Evolutionary conservation across 179 eudicot species (phyloP).

Genomic region (Gypsophila paniculata): DNA sequence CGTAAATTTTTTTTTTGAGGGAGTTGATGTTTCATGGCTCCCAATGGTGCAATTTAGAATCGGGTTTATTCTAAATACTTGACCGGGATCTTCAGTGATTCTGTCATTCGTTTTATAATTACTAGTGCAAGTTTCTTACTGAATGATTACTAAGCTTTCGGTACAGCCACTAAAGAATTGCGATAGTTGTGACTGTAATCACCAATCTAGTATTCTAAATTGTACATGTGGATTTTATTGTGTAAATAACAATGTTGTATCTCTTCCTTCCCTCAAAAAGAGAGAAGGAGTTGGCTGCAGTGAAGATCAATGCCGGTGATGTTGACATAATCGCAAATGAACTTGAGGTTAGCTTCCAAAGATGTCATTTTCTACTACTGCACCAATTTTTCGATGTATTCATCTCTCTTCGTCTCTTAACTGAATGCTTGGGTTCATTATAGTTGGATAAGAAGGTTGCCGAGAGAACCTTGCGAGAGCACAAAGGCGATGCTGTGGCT

Average conservation of each 20-base stretch:
- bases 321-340: slow-evolving; percentile 83
- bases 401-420: background rate
- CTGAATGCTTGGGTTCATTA: background rate
- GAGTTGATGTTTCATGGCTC: background rate
- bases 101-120: background rate
- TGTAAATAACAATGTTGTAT: background rate
- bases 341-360: slow-evolving; percentile 56
- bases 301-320: slow-evolving; percentile 86
- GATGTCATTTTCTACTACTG: background rate
- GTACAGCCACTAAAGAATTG: too few relatives aligned
- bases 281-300: slow-evolving; percentile 94
- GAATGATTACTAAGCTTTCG: too few relatives aligned
- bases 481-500: slow-evolving; percentile 95
- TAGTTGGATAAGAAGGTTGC: slow-evolving; percentile 97
- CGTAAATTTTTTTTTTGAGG: background rate
- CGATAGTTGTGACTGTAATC: background rate
- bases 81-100: too few relatives aligned
- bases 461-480: slow-evolving; percentile 86
- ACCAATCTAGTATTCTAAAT: background rate
- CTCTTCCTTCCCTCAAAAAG: slow-evolving; percentile 32
- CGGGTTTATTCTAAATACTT: too few relatives aligned
- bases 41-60: too few relatives aligned
- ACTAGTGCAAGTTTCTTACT: background rate
- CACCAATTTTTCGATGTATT: background rate
- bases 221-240: background rate